phyloP scores from a whole-genome alignment of 495 filamentous ascomycete genomes.

The Astrocystis sublimbata region DNA sequence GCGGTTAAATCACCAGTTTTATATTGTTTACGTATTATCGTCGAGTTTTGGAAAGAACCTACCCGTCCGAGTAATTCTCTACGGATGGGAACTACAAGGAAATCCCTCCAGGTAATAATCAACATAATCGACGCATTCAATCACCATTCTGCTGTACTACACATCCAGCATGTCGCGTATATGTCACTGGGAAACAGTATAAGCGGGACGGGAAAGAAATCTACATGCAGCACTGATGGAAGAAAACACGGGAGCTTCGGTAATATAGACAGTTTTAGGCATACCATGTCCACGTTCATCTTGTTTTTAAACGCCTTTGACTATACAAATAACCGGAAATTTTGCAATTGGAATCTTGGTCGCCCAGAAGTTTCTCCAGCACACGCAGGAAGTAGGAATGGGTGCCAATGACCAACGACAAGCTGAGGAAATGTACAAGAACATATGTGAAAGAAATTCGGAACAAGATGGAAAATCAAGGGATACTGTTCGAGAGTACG shows the following conservation, averaged over 20 bases:
- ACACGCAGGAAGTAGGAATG: too few relatives aligned
- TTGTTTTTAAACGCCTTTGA: too few relatives aligned
- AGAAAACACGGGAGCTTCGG: background rate
- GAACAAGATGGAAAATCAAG: too few relatives aligned
- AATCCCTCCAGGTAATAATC: background rate
- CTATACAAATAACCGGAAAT: too few relatives aligned
- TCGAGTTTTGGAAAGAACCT: background rate
- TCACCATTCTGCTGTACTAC: slow-evolving; percentile 11
- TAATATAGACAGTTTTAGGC: background rate
- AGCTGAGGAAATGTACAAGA: too few relatives aligned
- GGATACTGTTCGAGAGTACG: too few relatives aligned
- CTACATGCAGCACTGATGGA: background rate
- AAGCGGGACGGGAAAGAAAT: background rate
- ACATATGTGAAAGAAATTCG: too few relatives aligned
- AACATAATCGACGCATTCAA: background rate
- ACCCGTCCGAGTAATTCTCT: background rate
- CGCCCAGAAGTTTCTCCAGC: too few relatives aligned
- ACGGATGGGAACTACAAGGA: background rate
- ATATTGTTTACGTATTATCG: background rate
- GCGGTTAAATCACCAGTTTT: too few relatives aligned
- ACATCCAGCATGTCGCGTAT: background rate
- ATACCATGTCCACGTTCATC: background rate
- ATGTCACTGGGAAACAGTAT: background rate
- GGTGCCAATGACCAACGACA: too few relatives aligned
- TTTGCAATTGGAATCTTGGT: too few relatives aligned